Percentiles rank a stretch among this genome's conserved stretches.
phyloP scores from a whole-genome alignment of 129 eudicot genomes.

The Logfia minima region DNA sequence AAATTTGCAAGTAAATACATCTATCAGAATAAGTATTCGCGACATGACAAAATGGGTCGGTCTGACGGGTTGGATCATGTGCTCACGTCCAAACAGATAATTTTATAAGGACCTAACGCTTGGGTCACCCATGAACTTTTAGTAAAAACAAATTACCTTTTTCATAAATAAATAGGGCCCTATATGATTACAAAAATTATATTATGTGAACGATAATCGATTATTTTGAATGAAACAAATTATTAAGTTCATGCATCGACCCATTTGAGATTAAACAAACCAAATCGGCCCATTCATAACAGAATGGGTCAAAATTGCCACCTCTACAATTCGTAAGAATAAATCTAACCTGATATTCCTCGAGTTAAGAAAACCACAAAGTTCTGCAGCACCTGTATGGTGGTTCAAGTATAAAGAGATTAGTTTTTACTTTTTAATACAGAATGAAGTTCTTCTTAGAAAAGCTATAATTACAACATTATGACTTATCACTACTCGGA shows the following conservation, averaged over 20 bases:
- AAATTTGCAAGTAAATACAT: constrained; percentile 14
- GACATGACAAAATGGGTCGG: no score
- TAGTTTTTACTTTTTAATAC: not conserved
- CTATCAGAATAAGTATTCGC: not conserved
- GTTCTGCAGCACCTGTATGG: constrained; percentile 81
- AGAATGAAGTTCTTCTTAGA: not conserved
- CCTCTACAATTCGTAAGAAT: not conserved
- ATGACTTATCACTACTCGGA: not conserved
- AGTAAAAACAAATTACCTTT: no score
- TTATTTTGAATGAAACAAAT: not conserved
- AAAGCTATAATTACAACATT: not conserved
- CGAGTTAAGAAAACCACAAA: constrained; percentile 67
- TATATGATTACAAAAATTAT: no score
- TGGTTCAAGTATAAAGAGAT: constrained; percentile 21
- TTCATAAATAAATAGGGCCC: no score
- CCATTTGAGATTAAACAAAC: not conserved
- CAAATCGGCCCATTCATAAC: not conserved
- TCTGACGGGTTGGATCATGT: no score
- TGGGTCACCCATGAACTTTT: no score
- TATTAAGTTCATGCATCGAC: not conserved
- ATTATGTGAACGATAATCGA: not conserved
- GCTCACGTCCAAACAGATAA: no score
- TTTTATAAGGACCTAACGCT: no score
- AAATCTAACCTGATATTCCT: constrained; percentile 61
- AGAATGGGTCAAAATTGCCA: not conserved